phyloP scores from a whole-genome alignment of 164 flowering plant genomes.

The Nymphaea thermarum region DNA sequence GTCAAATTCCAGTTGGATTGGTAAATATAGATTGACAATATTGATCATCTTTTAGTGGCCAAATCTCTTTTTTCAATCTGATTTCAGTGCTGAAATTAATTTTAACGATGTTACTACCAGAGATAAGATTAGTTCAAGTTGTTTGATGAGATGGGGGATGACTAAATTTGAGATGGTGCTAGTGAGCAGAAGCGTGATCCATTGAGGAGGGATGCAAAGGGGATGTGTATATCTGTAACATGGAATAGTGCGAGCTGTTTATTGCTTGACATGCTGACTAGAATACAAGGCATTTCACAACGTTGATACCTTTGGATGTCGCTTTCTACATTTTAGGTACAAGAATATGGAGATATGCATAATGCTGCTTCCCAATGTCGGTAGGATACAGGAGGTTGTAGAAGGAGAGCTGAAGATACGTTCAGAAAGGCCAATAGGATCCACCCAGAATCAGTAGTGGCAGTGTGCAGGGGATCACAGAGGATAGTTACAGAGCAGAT shows the following conservation, averaged over 20 bases:
- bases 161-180: too few species aligned
- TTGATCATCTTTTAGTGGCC: neutral
- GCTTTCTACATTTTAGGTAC: constrained; percentile 33
- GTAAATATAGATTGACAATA: neutral
- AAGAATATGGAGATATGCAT: constrained; percentile 70
- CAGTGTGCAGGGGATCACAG: constrained; percentile 45
- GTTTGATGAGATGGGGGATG: neutral
- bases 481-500: constrained; percentile 33
- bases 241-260: too few species aligned
- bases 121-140: neutral
- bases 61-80: neutral
- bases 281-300: too few species aligned
- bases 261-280: too few species aligned
- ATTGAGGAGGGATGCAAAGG: too few species aligned
- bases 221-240: too few species aligned
- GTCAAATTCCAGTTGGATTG: constrained; percentile 47
- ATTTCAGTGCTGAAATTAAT: neutral
- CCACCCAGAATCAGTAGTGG: constrained; percentile 80
- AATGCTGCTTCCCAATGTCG: constrained; percentile 66
- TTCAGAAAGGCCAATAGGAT: constrained; percentile 62
- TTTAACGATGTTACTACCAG: neutral
- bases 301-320: neutral
- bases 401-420: constrained; percentile 66
- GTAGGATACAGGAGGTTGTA: constrained; percentile 31
- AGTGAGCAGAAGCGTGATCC: too few species aligned